These are phyloP conservation scores for Fusarium zealandicum DNA, from an alignment of 2,329 filamentous ascomycete species.

Conservation along the genomic window DNA sequence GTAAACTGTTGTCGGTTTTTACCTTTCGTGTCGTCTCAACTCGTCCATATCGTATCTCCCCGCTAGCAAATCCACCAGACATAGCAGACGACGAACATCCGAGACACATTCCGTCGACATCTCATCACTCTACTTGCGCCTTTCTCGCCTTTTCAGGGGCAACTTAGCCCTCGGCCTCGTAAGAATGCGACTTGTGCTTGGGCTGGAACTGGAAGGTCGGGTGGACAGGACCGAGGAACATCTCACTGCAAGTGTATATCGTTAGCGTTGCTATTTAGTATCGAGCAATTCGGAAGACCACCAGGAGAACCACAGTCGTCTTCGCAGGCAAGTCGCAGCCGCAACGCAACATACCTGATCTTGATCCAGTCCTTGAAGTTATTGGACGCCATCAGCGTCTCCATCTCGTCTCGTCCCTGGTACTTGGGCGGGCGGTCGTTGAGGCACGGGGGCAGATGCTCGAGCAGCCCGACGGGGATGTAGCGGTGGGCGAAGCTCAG, in stretches of 20 bases:
- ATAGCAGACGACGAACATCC: constrained; percentile 6
- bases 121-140: background rate
- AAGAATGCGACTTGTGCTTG: constrained; percentile 96
- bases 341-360: constrained; percentile 77
- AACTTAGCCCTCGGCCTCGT: constrained; percentile 74
- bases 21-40: background rate
- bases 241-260: constrained; percentile 69
- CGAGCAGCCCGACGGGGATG: constrained; percentile 86
- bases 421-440: constrained; percentile 90
- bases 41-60: constrained; percentile 1
- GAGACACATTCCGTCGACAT: background rate
- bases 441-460: constrained; percentile 84
- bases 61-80: background rate
- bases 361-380: constrained; percentile 99
- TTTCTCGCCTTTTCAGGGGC: background rate
- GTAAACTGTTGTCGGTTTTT: background rate
- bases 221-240: constrained; percentile 93
- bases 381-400: constrained; percentile 88
- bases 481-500: constrained; percentile 93
- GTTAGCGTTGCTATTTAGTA: constrained; percentile 17
- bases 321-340: background rate
- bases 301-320: no score
- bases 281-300: background rate
- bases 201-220: constrained; percentile 93
- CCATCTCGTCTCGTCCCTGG: constrained; percentile 84